These are phyloP conservation scores for Phytophthora citrophthora DNA, from an alignment of 352 stramenopile genomes.

Conservation along the genomic window DNA sequence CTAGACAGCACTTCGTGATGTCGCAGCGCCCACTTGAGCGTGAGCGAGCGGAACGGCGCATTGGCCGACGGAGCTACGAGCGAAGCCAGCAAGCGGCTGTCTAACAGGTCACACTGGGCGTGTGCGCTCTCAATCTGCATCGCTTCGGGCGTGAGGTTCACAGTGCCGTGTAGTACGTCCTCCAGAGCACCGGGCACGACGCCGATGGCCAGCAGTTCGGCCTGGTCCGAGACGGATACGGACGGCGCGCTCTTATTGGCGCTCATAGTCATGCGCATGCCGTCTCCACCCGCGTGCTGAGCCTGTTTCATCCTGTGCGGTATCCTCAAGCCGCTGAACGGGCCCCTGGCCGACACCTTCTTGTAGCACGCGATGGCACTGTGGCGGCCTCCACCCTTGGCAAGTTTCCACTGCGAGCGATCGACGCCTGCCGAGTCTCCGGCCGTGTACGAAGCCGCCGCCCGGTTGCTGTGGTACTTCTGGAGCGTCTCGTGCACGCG, in stretches of 20 bases:
- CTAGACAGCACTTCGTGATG: conserved; percentile 62
- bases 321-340: conserved; percentile 18
- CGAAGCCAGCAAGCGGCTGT: conserved; percentile 60
- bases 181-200: conserved; percentile 42
- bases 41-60: conserved; percentile 65
- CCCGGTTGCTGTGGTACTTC: conserved; percentile 49
- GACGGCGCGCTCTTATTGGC: conserved; percentile 14
- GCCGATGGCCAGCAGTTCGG: conserved; percentile 56
- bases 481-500: conserved; percentile 43
- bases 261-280: conserved; percentile 29
- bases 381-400: conserved; percentile 43
- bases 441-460: conserved; percentile 25
- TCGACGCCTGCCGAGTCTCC: conserved; percentile 30
- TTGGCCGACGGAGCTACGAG: conserved; percentile 45
- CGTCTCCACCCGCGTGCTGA: conserved; percentile 3
- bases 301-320: conserved; percentile 10
- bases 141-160: conserved; percentile 64
- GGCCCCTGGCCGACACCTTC: conserved; percentile 21
- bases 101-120: conserved; percentile 52
- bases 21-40: conserved; percentile 71
- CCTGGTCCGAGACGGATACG: conserved; percentile 21
- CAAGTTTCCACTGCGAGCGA: conserved; percentile 50
- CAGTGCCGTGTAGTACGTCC: conserved; percentile 57
- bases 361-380: conserved; percentile 53
- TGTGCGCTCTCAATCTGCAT: conserved; percentile 67